These are phyloP conservation scores for Inosperma sp. DNA, from an alignment of 768 basidiomycete genomes.

Conservation along the genomic window DNA sequence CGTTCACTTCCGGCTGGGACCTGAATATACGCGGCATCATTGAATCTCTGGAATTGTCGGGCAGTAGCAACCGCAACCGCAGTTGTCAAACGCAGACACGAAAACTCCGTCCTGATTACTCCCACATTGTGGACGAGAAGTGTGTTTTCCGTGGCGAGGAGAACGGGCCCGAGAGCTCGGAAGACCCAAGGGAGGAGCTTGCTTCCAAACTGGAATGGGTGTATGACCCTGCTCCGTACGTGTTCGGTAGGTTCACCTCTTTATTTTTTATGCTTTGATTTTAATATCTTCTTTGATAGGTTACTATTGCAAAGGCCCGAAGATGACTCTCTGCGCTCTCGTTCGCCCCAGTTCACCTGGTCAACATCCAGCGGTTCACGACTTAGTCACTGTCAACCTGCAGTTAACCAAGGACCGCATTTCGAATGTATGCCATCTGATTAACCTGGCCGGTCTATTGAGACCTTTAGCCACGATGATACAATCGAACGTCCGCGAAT, in stretches of 20 bases:
- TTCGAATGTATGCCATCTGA: slow-evolving; percentile 13
- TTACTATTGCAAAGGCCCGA: slow-evolving; percentile 13
- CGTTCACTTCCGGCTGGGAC: slow-evolving; percentile 23
- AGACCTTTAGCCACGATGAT: slow-evolving; percentile 6
- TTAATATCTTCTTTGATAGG: slow-evolving; percentile 29
- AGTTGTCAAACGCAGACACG: slow-evolving; percentile 16
- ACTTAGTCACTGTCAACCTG: slow-evolving; percentile 11
- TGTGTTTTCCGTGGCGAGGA: slow-evolving; percentile 27
- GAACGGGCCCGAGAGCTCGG: slow-evolving; percentile 9
- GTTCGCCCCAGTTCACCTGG: too few relatives aligned
- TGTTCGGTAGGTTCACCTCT: slow-evolving; percentile 20
- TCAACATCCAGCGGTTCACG: slow-evolving; percentile 8
- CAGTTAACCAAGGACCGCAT: slow-evolving; percentile 7
- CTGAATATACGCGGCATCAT: slow-evolving; percentile 21
- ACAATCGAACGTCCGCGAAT: slow-evolving; percentile 8
- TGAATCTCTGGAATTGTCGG: slow-evolving; percentile 13
- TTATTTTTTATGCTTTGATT: too few relatives aligned
- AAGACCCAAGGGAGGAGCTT: slow-evolving; percentile 20
- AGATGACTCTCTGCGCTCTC: too few relatives aligned
- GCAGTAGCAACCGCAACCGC: slow-evolving; percentile 18
- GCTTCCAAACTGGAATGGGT: slow-evolving; percentile 18
- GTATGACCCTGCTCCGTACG: slow-evolving; percentile 23
- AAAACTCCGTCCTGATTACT: slow-evolving; percentile 18
- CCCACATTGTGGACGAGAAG: slow-evolving; percentile 10
- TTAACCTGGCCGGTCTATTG: slow-evolving; percentile 9